A percentile compares a stretch with the other conserved stretches of the same genome.
Conservation (phyloP, 2,329 filamentous ascomycete species). For the Xylaria sp. region DNA sequence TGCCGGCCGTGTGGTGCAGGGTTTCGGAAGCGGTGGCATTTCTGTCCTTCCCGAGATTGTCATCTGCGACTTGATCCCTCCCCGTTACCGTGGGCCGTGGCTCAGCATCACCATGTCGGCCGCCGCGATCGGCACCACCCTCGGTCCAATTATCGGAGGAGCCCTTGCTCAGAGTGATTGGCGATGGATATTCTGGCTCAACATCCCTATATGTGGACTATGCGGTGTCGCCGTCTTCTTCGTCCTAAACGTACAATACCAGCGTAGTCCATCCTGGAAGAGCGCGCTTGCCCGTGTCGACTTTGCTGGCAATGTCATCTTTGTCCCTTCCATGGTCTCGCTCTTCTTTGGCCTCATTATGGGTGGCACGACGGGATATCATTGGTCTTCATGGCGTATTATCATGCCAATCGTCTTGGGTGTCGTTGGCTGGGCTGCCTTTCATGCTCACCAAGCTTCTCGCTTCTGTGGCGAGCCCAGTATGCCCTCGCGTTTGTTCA, state of each 20-base stretch:
- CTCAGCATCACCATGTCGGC: constrained; percentile 35
- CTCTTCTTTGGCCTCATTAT: constrained; percentile 41
- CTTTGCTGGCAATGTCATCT: constrained; percentile 39
- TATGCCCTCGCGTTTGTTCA: constrained; percentile 41
- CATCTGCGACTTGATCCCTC: constrained; percentile 51
- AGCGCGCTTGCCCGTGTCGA: constrained; percentile 36
- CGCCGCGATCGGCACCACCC: constrained; percentile 35
- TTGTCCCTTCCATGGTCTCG: constrained; percentile 38
- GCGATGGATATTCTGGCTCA: constrained; percentile 46
- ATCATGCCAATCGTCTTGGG: constrained; percentile 17
- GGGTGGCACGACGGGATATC: constrained; percentile 6
- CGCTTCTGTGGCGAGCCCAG: constrained; percentile 31
- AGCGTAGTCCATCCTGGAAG: background rate
- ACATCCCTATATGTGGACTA: constrained; percentile 34
- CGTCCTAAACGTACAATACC: constrained; percentile 32
- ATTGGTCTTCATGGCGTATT: constrained; percentile 11
- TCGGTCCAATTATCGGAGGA: constrained; percentile 36
- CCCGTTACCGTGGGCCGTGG: constrained; percentile 47
- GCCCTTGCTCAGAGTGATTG: constrained; percentile 31
- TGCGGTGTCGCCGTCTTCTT: constrained; percentile 30
- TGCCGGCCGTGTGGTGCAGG: constrained; percentile 44
- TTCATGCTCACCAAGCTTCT: constrained; percentile 8
- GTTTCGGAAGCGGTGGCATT: constrained; percentile 35
- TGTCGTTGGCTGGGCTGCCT: constrained; percentile 5
- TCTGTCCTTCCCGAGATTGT: constrained; percentile 49